Evolutionary conservation across 169 alveolate genomes (phyloP), one percentile per base, ranked within the genome.

Genomic region (Plasmodium fragile): DNA sequence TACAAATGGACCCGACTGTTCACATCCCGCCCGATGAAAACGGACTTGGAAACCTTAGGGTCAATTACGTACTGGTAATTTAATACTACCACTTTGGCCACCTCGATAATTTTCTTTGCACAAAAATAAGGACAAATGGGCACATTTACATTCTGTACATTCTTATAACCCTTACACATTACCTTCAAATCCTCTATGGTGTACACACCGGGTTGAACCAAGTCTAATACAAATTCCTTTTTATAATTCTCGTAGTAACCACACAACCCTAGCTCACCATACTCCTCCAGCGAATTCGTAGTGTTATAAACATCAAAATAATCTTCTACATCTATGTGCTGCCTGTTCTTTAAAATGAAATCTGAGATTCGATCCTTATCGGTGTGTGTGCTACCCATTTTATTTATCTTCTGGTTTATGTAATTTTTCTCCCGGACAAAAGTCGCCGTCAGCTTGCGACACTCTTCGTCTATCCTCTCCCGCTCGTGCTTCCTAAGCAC

Each of bases 11-110:
- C 93, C 4, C 70, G 53, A 30, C 82, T 87, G 30, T 53, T 83
- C 45, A 36, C 80, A 59, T 59, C 92, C 30, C 85, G 87, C 5
- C 95, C 92, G 13, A 83, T 84, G 13, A 45, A 81, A 1, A 75
- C 6, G 71, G 96, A 94, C 81, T 96, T 97, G 3, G 99, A 96
- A n/a, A 99, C 99, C 82, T 98, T 97, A 8, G 99, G 99, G 94
- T 98, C 99, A 65, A 99, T 95, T 91, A 98, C 92, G 95, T 98
- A 98, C 92, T 99, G 99, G 93, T 99, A 99, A 82, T 99, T 98
- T 92, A 98, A 97, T 30, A 99, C 99, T 5, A 99, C 98, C 16
- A 99, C 98, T 83, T 98, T 98, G 10, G 99, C 99, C 53, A 95
- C 92, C 78, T 98, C 99, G 0, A 99, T 92, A 30, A 98, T 95